Conservation (phyloP, 768 basidiomycete species). For the Sporobolomyces roseus region DNA sequence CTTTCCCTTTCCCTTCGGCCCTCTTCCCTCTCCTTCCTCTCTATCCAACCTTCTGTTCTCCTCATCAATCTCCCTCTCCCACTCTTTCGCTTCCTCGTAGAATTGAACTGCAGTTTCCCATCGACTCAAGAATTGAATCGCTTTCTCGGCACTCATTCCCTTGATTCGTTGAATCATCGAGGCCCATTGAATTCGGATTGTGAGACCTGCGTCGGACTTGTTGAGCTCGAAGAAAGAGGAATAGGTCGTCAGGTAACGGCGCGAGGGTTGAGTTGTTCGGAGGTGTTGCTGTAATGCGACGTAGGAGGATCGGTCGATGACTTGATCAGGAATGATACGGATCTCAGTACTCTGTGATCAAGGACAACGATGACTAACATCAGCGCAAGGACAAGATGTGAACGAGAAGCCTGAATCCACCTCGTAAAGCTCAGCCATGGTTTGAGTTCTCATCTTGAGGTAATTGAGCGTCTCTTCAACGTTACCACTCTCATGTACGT, state of each 20-base stretch:
- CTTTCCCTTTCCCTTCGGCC: background rate
- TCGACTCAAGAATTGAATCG: constrained; percentile 46
- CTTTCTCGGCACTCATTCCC: constrained; percentile 50
- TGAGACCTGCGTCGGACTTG: constrained; percentile 46
- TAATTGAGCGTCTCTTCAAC: constrained; percentile 49
- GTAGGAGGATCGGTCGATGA: constrained; percentile 48
- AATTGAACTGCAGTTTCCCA: constrained; percentile 47
- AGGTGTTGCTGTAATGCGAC: constrained; percentile 47
- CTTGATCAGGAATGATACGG: constrained; percentile 47
- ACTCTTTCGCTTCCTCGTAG: constrained; percentile 7
- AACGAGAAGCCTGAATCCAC: constrained; percentile 3
- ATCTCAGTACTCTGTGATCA: constrained; percentile 41
- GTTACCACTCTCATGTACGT: constrained; percentile 49
- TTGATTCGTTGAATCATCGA: constrained; percentile 50
- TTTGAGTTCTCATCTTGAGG: constrained; percentile 47
- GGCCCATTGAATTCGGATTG: constrained; percentile 46
- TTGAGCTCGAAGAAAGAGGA: constrained; percentile 48
- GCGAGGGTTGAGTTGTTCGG: constrained; percentile 36
- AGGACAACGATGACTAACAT: too few relatives aligned
- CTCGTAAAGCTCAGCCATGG: constrained; percentile 46
- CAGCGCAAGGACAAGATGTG: background rate
- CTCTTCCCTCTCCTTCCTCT: background rate
- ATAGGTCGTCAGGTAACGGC: constrained; percentile 46
- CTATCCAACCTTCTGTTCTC: constrained; percentile 15
- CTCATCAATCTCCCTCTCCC: constrained; percentile 15